Conservation (phyloP, 805 yeast species). For the Ogataea methylovora region DNA sequence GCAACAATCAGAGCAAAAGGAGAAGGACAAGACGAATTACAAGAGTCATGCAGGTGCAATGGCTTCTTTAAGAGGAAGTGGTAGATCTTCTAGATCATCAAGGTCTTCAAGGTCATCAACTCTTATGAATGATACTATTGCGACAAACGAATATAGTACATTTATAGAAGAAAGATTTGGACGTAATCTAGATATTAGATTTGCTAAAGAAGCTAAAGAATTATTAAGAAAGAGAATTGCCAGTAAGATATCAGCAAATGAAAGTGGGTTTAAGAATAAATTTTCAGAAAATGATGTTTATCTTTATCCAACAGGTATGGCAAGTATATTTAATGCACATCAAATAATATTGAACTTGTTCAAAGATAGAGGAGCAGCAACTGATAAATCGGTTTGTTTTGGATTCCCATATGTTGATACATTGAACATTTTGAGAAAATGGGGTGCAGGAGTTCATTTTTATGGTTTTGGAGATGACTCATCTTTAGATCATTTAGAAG, state of each 20-base stretch:
- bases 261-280: conserved; percentile 10
- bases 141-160: conserved; percentile 44
- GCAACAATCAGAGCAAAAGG: conserved; percentile 18
- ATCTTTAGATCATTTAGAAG: conserved; percentile 59
- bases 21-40: conserved; percentile 10
- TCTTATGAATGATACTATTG: conserved; percentile 2
- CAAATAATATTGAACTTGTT: conserved; percentile 24
- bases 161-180: conserved; percentile 90
- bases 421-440: conserved; percentile 72
- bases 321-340: conserved; percentile 81
- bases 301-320: conserved; percentile 89
- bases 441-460: conserved; percentile 87
- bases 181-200: conserved; percentile 72
- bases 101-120: conserved; percentile 4
- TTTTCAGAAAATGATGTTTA: conserved; percentile 62
- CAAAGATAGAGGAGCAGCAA: conserved; percentile 17
- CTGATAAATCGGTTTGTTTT: conserved; percentile 74
- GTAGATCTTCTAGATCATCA: conserved; percentile 1
- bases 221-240: conserved; percentile 73
- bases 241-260: conserved; percentile 35
- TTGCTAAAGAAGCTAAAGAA: conserved; percentile 66
- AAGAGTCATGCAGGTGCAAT: not conserved
- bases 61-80: not conserved
- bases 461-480: conserved; percentile 77
- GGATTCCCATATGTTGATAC: conserved; percentile 98